Conservation (phyloP, 2,329 filamentous ascomycete genomes). For the Trichoderma sp. region DNA sequence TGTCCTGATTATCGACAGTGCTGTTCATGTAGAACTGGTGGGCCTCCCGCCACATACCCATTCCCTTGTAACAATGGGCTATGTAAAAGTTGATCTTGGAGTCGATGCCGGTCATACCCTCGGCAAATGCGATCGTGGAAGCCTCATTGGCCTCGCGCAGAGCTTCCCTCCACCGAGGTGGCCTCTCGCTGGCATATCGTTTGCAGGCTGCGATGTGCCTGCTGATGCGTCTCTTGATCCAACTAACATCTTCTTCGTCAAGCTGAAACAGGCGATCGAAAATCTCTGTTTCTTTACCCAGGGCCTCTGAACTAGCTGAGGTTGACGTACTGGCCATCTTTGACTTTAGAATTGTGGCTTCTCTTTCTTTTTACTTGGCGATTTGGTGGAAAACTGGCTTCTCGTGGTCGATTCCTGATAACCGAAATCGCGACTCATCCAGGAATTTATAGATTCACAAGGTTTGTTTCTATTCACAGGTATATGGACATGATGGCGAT, state of each 20-base stretch:
- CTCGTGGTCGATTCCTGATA: not conserved
- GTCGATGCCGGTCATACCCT: not conserved
- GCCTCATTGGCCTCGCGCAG: not conserved
- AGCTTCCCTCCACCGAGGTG: not conserved
- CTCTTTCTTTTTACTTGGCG: not conserved
- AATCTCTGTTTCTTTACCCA: not conserved
- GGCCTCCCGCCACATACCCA: not conserved
- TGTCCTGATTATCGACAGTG: not conserved
- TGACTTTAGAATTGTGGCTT: not conserved
- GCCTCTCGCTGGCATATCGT: not conserved
- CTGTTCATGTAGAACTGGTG: not conserved
- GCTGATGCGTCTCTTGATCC: not conserved
- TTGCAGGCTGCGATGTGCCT: not conserved
- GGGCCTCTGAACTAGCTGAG: not conserved
- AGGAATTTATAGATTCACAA: not conserved
- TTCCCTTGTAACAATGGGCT: conserved; percentile 4
- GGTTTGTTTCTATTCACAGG: not conserved
- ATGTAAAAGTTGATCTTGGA: conserved; percentile 16
- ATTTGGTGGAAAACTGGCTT: not conserved
- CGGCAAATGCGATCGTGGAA: not conserved
- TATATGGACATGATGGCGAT: not conserved
- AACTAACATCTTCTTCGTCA: not conserved
- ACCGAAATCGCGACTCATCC: not conserved
- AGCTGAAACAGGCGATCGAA: conserved; percentile 3
- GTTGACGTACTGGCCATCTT: not conserved